These are phyloP conservation scores for Russula abietina DNA, from an alignment of 768 basidiomycete species.

Conservation along the genomic window DNA sequence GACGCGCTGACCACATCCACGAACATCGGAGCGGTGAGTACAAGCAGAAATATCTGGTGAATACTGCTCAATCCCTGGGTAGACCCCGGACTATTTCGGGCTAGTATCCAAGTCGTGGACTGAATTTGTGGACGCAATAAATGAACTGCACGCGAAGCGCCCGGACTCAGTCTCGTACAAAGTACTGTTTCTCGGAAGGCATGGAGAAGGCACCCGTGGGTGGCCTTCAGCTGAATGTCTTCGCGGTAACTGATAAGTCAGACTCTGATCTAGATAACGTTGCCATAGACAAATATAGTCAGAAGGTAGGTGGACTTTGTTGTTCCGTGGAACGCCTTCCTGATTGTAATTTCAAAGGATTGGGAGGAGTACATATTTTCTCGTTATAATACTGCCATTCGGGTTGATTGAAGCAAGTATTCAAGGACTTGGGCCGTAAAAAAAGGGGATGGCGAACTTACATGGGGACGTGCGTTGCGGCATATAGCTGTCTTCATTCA, in stretches of 20 bases:
- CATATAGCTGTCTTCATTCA: not conserved
- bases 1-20: not conserved
- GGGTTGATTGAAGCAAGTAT: not conserved
- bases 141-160: not conserved
- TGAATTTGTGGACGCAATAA: constrained; percentile 1
- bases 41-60: not conserved
- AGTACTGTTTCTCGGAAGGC: constrained; percentile 18
- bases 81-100: constrained; percentile 20
- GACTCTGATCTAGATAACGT: constrained; percentile 18
- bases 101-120: constrained; percentile 16
- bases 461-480: constrained; percentile 24
- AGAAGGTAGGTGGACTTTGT: constrained; percentile 5
- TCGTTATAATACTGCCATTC: not conserved
- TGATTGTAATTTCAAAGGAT: constrained; percentile 2
- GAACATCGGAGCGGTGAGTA: constrained; percentile 16
- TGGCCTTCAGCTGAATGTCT: not conserved
- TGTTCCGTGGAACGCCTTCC: not conserved
- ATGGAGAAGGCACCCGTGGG: constrained; percentile 16
- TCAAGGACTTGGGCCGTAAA: constrained; percentile 21
- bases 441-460: constrained; percentile 19
- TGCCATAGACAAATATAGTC: constrained; percentile 19
- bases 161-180: constrained; percentile 12
- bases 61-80: not conserved
- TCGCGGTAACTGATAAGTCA: not conserved
- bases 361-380: constrained; percentile 19